Evolutionary conservation across 2,329 filamentous ascomycete genomes (phyloP).

Genomic region (Corniculantispora saksenae): DNA sequence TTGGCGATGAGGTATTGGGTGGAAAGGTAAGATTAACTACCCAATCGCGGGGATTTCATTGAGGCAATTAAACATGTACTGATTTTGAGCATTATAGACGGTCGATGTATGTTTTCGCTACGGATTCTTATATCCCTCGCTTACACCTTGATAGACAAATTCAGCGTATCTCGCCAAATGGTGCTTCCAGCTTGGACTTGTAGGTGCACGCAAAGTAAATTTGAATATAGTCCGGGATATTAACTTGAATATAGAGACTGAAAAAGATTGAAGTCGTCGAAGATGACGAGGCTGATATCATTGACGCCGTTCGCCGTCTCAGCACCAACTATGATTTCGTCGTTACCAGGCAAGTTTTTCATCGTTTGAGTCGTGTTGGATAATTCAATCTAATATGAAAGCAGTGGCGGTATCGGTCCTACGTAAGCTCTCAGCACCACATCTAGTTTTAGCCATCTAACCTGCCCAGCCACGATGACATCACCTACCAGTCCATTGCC

Average conservation of each 20-base stretch:
- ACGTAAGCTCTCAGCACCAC: slow-evolving; percentile 61
- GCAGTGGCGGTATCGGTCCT: slow-evolving; percentile 85
- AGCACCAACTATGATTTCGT: slow-evolving; percentile 89
- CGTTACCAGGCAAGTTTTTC: slow-evolving; percentile 66
- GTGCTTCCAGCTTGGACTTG: slow-evolving; percentile 34
- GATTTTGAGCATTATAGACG: slow-evolving; percentile 28
- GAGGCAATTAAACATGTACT: neutral
- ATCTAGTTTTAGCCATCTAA: slow-evolving; percentile 6
- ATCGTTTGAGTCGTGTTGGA: neutral
- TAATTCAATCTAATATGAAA: slow-evolving; percentile 7
- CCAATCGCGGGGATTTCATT: neutral
- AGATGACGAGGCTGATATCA: slow-evolving; percentile 87
- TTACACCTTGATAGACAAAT: slow-evolving; percentile 53
- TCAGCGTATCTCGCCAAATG: slow-evolving; percentile 65
- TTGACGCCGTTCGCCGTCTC: slow-evolving; percentile 86
- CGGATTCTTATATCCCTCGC: slow-evolving; percentile 21
- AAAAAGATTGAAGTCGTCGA: slow-evolving; percentile 91
- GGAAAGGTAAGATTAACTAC: slow-evolving; percentile 65
- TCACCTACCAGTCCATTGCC: slow-evolving; percentile 92
- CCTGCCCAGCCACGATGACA: slow-evolving; percentile 80
- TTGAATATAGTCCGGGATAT: neutral
- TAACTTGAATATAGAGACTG: slow-evolving; percentile 53
- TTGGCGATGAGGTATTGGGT: slow-evolving; percentile 94
- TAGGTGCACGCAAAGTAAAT: neutral
- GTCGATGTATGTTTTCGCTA: slow-evolving; percentile 40